Evolutionary conservation across 2,329 filamentous ascomycete genomes (phyloP).

Genomic region (Xylariales sp.): DNA sequence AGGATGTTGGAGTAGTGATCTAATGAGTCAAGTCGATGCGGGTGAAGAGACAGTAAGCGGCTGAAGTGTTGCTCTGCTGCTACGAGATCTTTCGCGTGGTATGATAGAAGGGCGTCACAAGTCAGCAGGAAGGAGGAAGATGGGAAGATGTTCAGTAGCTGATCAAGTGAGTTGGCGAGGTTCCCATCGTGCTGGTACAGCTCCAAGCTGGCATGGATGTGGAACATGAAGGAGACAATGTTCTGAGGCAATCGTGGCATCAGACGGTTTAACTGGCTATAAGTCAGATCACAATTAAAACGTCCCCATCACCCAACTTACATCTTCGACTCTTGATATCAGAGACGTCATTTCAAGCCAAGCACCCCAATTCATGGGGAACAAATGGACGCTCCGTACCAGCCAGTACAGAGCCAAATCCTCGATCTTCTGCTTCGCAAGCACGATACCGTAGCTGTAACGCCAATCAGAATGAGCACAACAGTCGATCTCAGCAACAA

Average conservation of each 20-base stretch:
- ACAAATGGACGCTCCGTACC: constrained; percentile 81
- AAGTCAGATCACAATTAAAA: constrained; percentile 20
- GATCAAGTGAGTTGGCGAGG: constrained; percentile 68
- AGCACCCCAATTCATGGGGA: constrained; percentile 94
- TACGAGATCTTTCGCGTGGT: constrained; percentile 81
- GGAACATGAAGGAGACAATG: constrained; percentile 90
- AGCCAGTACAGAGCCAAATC: constrained; percentile 79
- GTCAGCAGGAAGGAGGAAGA: constrained; percentile 85
- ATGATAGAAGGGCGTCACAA: constrained; percentile 80
- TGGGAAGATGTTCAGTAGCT: constrained; percentile 81
- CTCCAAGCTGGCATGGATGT: constrained; percentile 84
- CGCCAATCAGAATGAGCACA: constrained; percentile 5
- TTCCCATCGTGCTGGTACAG: constrained; percentile 80
- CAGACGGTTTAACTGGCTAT: constrained; percentile 62
- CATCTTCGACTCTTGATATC: constrained; percentile 74
- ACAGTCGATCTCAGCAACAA: constrained; percentile 7
- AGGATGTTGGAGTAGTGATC: constrained; percentile 98
- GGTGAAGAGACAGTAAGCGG: constrained; percentile 71
- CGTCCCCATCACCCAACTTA: constrained; percentile 36
- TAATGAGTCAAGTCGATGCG: constrained; percentile 75
- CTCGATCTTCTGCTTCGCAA: constrained; percentile 88
- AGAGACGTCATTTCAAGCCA: constrained; percentile 90
- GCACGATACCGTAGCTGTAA: constrained; percentile 73
- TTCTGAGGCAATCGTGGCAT: constrained; percentile 75
- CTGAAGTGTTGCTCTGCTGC: constrained; percentile 66